Evolutionary conservation across 208 protist species (phyloP), one percentile per base, ranked within the genome.

Genomic region (Wallacemonas sp.): DNA sequence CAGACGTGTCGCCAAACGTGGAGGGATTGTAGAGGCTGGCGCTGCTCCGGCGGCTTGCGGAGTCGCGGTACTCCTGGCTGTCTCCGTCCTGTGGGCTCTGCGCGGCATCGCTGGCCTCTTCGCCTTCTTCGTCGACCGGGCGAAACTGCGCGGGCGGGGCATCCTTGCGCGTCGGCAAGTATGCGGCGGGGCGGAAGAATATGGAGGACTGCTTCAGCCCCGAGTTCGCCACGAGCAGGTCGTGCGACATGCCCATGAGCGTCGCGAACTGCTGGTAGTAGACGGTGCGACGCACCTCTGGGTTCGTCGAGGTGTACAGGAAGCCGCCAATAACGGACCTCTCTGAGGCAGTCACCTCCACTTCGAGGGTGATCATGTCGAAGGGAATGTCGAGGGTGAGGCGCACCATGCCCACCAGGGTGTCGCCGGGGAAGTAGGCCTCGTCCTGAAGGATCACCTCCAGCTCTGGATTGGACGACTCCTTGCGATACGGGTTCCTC

Each of bases 221-320:
- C 16, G 52, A 44, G 25, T 70, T 74, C 26, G 31, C 25, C 36
- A 70, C 39, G 14, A 82, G 57, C 11, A 65, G 44, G 20, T 77
- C 72, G 65, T 76, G 77, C 31, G 71, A 69, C 4, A 76, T 42
- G 3, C 74, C 81, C 5, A 78, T 63, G 20, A 87, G 42, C 0
- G 77, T 81, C 29, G 89, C 65, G 38, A 72, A 74, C 70, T 85
- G 81, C 23, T 76, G 57, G 48, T 87, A 91, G 65, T 91, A 93
- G 11, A 49, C 46, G 38, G 72, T 81, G 32, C 73, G 54, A 11
- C 74, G 76, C 14, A 64, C 62, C 52, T 89, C 81, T 0, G 55
- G 63, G 54, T 85, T 83, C 23, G 68, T 68, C 12, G 45, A 22
- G 18, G 65, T 74, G 10, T 55, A 31, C 1, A 89, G 28, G 0